phyloP scores from a whole-genome alignment of 129 eudicot genomes.

The Ambrosia artemisiifolia region DNA sequence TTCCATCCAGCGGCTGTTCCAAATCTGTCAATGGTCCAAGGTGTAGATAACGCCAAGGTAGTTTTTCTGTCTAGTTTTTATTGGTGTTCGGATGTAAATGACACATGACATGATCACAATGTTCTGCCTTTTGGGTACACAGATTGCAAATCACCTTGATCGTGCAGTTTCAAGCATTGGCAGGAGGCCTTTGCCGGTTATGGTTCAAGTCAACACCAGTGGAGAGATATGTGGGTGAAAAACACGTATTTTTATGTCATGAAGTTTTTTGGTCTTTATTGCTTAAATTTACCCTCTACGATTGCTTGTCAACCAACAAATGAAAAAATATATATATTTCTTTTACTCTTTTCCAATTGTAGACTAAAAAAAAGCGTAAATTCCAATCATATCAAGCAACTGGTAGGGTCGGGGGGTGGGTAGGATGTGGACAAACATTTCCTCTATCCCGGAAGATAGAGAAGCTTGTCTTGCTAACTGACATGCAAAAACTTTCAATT shows the following conservation, averaged over 20 bases:
- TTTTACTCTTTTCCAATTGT: no score
- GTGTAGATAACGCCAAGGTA: constrained; percentile 91
- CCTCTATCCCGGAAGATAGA: no score
- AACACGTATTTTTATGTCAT: background rate
- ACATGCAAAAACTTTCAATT: no score
- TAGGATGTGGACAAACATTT: no score
- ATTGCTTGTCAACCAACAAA: background rate
- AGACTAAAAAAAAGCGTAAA: no score
- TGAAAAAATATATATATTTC: no score
- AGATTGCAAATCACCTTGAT: constrained; percentile 89
- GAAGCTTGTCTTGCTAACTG: no score
- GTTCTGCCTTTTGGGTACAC: constrained; percentile 27
- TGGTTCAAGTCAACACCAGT: constrained; percentile 97
- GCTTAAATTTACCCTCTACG: background rate
- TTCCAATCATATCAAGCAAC: no score
- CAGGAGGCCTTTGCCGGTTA: constrained; percentile 71
- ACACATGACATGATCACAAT: background rate
- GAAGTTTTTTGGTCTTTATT: background rate
- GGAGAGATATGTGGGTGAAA: constrained; percentile 72
- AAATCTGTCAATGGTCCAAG: constrained; percentile 77
- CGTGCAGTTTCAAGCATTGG: constrained; percentile 77
- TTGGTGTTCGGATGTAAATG: background rate
- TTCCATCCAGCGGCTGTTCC: constrained; percentile 77
- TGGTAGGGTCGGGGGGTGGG: background rate
- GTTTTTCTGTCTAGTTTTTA: background rate